Base-by-base conservation (phyloP, 2,329 filamentous ascomycete species). In the Colletotrichum euphorbiae region DNA sequence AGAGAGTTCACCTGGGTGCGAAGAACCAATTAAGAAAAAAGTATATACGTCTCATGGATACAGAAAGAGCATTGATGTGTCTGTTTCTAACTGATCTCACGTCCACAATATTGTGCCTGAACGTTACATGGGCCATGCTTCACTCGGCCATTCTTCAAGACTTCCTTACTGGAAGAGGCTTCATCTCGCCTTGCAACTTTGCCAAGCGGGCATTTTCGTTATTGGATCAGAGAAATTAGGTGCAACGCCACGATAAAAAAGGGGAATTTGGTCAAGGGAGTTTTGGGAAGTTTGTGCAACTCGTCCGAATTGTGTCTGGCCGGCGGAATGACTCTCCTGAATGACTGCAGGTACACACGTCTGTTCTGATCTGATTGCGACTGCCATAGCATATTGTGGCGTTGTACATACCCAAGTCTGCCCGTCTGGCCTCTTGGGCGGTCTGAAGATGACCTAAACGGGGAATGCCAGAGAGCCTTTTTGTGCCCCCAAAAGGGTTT, bases 1-100 rank as follows among this genome's bases (percentile, higher is more conserved):
- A 51, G 31, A 51, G 40, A 31, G 2, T 21, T 33, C 21, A 19
- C 15, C 2, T 28, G 28, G 12, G 13, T 21, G 58, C 7, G 46
- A 52, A 36, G 38, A 38, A n/a, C 43, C 42, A 51, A 4, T 3
- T 1, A 21, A 21, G 4, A 51, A 61, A 61, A 61, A 61, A 21
- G 58, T 61, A 33, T 61, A 52, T 46, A 61, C 12, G 3, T 19
- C 36, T 45, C 38, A 61, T n/a, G 38, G 58, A 52, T 51, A 61
- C 43, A 52, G 58, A 61, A 43, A 40, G 9, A 36, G 58, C 58
- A 61, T 61, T 52, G 58, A 51, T 38, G 40, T 33, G 58, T 43
- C 36, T 38, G 58, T 43, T 28, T 52, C 15, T 24, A 36, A 19
- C 45, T 13, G 43, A 24, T 40, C 17, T 42, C 65, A 17, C 33